Base-by-base conservation (phyloP, 805 yeast species). In the Yarrowia yakushimensis region DNA sequence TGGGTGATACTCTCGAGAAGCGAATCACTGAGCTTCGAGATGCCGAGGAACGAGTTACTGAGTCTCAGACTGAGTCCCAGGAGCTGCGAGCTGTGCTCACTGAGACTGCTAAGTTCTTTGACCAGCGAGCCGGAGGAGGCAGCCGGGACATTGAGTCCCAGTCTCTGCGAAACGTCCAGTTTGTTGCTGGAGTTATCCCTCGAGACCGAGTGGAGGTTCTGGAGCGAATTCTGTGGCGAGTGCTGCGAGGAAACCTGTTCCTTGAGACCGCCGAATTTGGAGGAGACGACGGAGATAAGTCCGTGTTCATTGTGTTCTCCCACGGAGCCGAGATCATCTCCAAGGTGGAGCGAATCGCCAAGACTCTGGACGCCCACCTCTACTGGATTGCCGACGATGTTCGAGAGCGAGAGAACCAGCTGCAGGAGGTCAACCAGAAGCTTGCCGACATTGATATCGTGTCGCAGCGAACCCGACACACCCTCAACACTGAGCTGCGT, bases 191-290 rank as follows among this genome's bases (percentile, higher is more conserved):
- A 60, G 92, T 93, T 13, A 85, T 94, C 48, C 81, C 85, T 45
- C 81, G 94, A 69, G 82, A 79, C 11, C 88, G 87, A 70, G 79
- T 90, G 27, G 82, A 81, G 15, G 79, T 86, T 1, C 78, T 94
- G 66, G 91, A 91, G 71, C 88, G 85, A 69, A 90, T 94, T 63
- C 76, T 91, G 52, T 94, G 97, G 96, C 83, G 99, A 76, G 85
- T 90, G 18, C 81, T 93, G 66, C 85, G 99, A 73, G 99, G 99
- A 70, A 94, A 94, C 73, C 78, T 96, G 67, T 90, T 82, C 70
- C 82, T 92, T 73, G 85, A 86, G 67, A 82, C 87, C 66, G 81
- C 82, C 52, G 94, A 88, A 67, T 83, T 93, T 64, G 81, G 82
- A 7, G 88, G 87, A 68, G 82, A 85, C 20, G 76, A 90, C 59